Conservation (phyloP, 768 basidiomycete species). For the Lactifluus subvellereus region DNA sequence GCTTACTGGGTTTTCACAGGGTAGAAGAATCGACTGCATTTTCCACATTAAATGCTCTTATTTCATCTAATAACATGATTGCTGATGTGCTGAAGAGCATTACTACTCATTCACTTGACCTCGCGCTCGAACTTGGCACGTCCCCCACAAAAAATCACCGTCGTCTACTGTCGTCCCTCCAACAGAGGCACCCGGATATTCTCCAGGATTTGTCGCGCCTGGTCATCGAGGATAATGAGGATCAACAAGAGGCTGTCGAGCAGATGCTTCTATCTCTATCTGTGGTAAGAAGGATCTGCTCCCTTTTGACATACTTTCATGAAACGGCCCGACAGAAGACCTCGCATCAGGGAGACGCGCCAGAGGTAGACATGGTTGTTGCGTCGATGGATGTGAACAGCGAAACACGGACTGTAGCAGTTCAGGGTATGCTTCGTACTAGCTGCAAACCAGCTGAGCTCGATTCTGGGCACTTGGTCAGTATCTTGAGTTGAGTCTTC, state of each 20-base stretch:
- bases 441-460: constrained; percentile 29
- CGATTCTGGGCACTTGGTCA: constrained; percentile 41
- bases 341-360: constrained; percentile 4
- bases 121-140: constrained; percentile 11
- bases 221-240: constrained; percentile 31
- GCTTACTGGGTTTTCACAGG: not conserved
- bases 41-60: not conserved
- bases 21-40: constrained; percentile 7
- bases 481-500: constrained; percentile 15
- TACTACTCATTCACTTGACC: constrained; percentile 18
- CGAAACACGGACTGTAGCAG: constrained; percentile 51
- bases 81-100: constrained; percentile 6
- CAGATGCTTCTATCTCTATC: constrained; percentile 56
- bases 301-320: not conserved
- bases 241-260: constrained; percentile 40
- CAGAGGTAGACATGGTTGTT: constrained; percentile 37
- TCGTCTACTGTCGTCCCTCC: constrained; percentile 47
- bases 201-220: constrained; percentile 41
- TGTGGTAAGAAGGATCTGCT: constrained; percentile 35
- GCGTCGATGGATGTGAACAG: constrained; percentile 59
- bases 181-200: constrained; percentile 57
- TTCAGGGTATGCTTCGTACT: constrained; percentile 48
- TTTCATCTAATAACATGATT: not conserved
- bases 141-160: constrained; percentile 9
- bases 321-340: constrained; percentile 12